A percentile compares a stretch with the other conserved stretches of the same genome.
Conservation (phyloP, 345 rosid species). For the rapeseed (Brassica napus) region Da-Ae NC_063435.1:13483501-13484000, state of each 20-base stretch:
- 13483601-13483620: conserved; percentile 56
- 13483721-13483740: neutral
- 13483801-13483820: conserved; percentile 38
- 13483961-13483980: no score
- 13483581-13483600: conserved; percentile 41
- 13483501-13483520: no score
- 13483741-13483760: neutral
- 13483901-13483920: no score
- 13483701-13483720: conserved; percentile 12
- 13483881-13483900: neutral
- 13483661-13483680: conserved; percentile 48
- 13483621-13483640: conserved; percentile 53
- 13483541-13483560: no score
- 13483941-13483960: no score
- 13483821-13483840: conserved; percentile 44
- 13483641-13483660: conserved; percentile 54
- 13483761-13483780: conserved; percentile 23
- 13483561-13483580: no score
- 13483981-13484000: no score
- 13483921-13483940: no score
- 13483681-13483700: conserved; percentile 60
- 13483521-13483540: no score
- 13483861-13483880: conserved; percentile 53
- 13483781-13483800: conserved; percentile 47
- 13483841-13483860: conserved; percentile 45